phyloP scores from a whole-genome alignment of 140 eudicot species.

The Bidens hawaiensis region DNA sequence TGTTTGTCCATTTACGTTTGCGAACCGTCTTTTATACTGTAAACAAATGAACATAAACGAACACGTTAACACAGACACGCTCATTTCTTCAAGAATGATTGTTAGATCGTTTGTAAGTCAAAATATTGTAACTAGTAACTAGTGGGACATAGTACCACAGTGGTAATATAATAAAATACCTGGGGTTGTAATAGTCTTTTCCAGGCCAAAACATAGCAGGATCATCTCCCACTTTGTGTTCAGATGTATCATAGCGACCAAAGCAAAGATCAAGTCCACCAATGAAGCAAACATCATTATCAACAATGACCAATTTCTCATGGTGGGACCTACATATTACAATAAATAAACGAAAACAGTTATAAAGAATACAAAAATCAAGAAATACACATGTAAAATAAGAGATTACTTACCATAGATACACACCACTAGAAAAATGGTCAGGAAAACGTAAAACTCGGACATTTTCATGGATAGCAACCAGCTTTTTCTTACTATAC shows the following conservation, averaged over 20 bases:
- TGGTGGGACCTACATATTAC: slow-evolving; percentile 37
- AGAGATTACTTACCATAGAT: slow-evolving; percentile 30
- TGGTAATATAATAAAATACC: slow-evolving; percentile 39
- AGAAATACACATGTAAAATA: not conserved
- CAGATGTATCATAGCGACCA: slow-evolving; percentile 87
- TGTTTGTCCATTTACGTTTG: too few relatives aligned
- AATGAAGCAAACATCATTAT: slow-evolving; percentile 78
- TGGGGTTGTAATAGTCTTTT: slow-evolving; percentile 94
- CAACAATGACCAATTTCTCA: slow-evolving; percentile 43
- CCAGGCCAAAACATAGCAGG: slow-evolving; percentile 94
- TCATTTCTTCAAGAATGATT: too few relatives aligned
- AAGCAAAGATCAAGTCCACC: slow-evolving; percentile 99
- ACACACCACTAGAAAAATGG: slow-evolving; percentile 62
- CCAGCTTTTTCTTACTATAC: slow-evolving; percentile 86
- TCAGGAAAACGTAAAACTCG: slow-evolving; percentile 92
- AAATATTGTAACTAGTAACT: not conserved
- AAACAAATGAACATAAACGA: too few relatives aligned
- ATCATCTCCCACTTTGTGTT: slow-evolving; percentile 84
- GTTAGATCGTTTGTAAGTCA: too few relatives aligned
- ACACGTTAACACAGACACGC: too few relatives aligned
- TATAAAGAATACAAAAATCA: not conserved
- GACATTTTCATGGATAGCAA: slow-evolving; percentile 88
- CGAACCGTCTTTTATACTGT: too few relatives aligned
- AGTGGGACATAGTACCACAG: slow-evolving; percentile 1
- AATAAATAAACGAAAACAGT: not conserved